A percentile compares a stretch with the other conserved stretches of the same genome.
phyloP scores from a whole-genome alignment of 2,329 filamentous ascomycete species.

The Exophiala bonariae region DNA sequence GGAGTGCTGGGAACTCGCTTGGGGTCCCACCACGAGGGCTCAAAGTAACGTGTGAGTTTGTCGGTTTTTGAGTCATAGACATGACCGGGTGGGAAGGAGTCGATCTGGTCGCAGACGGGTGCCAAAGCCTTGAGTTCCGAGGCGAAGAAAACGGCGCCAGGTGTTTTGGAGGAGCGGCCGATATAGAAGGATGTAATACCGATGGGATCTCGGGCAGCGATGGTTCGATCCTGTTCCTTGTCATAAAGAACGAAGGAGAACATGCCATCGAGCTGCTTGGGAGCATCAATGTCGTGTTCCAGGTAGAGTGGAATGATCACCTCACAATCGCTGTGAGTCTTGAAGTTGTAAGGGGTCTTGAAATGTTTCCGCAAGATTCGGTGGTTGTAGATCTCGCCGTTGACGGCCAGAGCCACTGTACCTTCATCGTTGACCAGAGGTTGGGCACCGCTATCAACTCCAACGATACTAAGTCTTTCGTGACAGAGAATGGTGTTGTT shows the following conservation, averaged over 20 bases:
- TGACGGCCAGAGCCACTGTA: constrained; percentile 88
- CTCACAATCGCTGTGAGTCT: constrained; percentile 98
- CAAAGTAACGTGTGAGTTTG: constrained; percentile 81
- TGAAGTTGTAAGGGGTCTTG: constrained; percentile 87
- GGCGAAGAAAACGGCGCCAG: constrained; percentile 87
- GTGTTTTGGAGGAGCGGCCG: constrained; percentile 81
- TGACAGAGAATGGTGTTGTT: constrained; percentile 97
- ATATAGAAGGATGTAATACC: constrained; percentile 98
- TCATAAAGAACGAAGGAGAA: constrained; percentile 99
- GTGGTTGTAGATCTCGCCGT: constrained; percentile 99
- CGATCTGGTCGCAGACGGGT: constrained; percentile 91
- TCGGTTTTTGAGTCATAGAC: constrained; percentile 93
- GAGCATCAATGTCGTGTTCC: constrained; percentile 87
- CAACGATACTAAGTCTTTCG: constrained; percentile 96
- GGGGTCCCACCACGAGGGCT: constrained; percentile 90
- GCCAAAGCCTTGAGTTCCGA: constrained; percentile 94
- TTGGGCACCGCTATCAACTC: constrained; percentile 93
- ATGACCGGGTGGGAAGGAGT: constrained; percentile 91
- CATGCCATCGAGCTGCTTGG: constrained; percentile 96
- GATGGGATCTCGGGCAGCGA: constrained; percentile 94
- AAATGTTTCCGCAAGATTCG: constrained; percentile 86
- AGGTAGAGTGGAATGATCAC: constrained; percentile 98
- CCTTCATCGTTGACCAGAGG: constrained; percentile 90
- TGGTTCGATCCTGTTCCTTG: constrained; percentile 86
- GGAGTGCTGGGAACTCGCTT: constrained; percentile 74